Base-by-base conservation (phyloP, 495 filamentous ascomycete species). In the Rusavskia elegans region DNA sequence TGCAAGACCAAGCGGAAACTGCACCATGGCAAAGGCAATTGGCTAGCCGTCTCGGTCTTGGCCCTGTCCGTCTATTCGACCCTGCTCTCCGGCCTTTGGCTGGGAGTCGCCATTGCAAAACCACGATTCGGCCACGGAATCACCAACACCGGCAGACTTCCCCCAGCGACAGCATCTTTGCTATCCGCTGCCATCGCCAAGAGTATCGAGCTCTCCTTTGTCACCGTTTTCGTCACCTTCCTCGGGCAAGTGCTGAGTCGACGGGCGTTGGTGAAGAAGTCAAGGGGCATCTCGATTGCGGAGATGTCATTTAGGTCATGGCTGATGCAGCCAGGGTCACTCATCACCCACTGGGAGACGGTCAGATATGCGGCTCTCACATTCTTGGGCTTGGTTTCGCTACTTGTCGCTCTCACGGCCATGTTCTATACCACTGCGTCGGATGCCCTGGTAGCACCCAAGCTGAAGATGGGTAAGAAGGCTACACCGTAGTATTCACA, bases 391-490 rank as follows among this genome's bases (percentile, higher is more conserved):
- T 45, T 63, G 0, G 61, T 85, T 3, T 69, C 78, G 0, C 58
- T 88, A 51, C 62, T 74, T 29, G 78, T 75, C 2, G 75, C 84
- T 0, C 41, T 87, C 23, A 69, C 76, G 2, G 76, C 80, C 9
- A 78, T 81, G 67, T 63, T 87, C 8, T 89, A 87, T 58, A 85
- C 83, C 2, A 84, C 84, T 8, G 84, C 84, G 0, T 80, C 81
- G 0, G 79, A 85, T 57, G 79, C 82, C 3, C 59, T 88, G 70
- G 82, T 88, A 0, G 71, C 81, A 20, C 85, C 85, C 10, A 77
- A 79, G 54, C 68, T 87, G 2, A 73, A 69, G 27, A 72, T 70
- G 55, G 32, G 32, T 35, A 35, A 10, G 32, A 35, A 11, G 13
- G 32, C 8, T 35, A 2, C 32, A 35, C 13, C 13, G 32, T 35